Conservation (phyloP, 148 eudicot species). For the Camellia sinensis region DNA sequence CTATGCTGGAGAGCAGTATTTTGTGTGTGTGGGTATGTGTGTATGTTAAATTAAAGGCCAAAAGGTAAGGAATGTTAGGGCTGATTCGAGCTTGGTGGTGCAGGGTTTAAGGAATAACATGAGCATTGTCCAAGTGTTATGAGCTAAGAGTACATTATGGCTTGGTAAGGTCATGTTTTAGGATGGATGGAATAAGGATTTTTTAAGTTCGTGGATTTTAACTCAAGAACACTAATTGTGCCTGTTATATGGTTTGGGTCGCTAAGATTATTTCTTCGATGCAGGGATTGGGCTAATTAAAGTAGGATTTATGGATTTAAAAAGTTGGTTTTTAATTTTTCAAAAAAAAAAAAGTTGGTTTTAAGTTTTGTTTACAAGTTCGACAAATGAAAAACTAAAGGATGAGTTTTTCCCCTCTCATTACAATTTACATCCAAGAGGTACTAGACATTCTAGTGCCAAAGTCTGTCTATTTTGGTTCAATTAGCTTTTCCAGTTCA, state of each 20-base stretch:
- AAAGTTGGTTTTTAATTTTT: not conserved
- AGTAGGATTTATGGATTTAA: not conserved
- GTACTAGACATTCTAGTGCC: not conserved
- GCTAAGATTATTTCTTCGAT: not conserved
- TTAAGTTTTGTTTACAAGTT: not conserved
- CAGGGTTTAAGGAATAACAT: too few relatives aligned
- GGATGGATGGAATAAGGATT: not conserved
- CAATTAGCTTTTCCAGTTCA: not conserved
- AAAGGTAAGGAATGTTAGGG: not conserved
- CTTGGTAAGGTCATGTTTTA: not conserved
- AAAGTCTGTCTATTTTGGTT: not conserved
- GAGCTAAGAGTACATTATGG: not conserved
- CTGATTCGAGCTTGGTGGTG: too few relatives aligned
- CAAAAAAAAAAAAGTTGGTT: too few relatives aligned
- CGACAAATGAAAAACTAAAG: not conserved
- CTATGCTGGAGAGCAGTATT: not conserved
- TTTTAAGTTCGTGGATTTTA: not conserved
- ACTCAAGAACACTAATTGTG: not conserved
- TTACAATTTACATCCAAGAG: not conserved
- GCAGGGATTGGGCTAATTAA: not conserved
- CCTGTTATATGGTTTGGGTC: not conserved
- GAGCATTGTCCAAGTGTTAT: too few relatives aligned
- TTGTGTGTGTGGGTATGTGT: too few relatives aligned
- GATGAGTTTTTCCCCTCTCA: not conserved
- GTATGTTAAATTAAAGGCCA: not conserved